Evolutionary conservation across 495 filamentous ascomycete species (phyloP).

Genomic region (Staphylotrichum longicolle): DNA sequence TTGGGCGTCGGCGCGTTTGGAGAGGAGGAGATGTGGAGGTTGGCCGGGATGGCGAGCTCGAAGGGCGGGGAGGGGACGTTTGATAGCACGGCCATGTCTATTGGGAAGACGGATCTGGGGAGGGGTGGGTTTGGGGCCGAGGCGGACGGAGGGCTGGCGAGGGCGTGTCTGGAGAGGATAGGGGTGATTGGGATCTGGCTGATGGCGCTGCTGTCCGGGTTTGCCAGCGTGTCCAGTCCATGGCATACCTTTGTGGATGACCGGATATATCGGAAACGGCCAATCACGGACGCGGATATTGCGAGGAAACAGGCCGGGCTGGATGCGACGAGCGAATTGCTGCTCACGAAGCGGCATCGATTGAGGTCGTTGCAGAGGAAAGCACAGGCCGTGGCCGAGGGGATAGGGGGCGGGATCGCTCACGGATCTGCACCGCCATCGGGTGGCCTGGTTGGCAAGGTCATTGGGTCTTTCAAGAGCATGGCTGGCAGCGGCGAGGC

Average conservation of each 20-base stretch:
- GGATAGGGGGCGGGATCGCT: constrained; percentile 19
- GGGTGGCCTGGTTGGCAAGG: constrained; percentile 64
- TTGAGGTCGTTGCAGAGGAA: constrained; percentile 65
- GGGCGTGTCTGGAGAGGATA: constrained; percentile 74
- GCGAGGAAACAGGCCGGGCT: constrained; percentile 69
- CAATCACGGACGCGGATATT: constrained; percentile 67
- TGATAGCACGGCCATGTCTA: constrained; percentile 32
- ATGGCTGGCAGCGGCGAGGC: constrained; percentile 59
- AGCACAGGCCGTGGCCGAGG: constrained; percentile 42
- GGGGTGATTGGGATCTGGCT: constrained; percentile 77
- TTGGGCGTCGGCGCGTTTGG: constrained; percentile 38
- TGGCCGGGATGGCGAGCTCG: constrained; percentile 8
- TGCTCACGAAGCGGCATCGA: constrained; percentile 64
- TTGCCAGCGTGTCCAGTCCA: constrained; percentile 73
- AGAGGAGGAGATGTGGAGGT: constrained; percentile 12
- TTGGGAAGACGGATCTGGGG: constrained; percentile 27
- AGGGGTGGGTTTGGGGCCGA: constrained; percentile 5
- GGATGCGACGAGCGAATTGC: constrained; percentile 72
- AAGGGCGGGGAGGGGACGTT: constrained; percentile 15
- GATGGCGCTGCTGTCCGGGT: constrained; percentile 79
- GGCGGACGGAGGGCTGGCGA: constrained; percentile 50
- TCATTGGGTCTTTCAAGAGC: constrained; percentile 53
- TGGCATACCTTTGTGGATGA: constrained; percentile 75
- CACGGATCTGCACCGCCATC: constrained; percentile 22
- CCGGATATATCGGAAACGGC: constrained; percentile 40